phyloP scores from a whole-genome alignment of 2,329 filamentous ascomycete genomes.

The Cytospora paraplurivora region DNA sequence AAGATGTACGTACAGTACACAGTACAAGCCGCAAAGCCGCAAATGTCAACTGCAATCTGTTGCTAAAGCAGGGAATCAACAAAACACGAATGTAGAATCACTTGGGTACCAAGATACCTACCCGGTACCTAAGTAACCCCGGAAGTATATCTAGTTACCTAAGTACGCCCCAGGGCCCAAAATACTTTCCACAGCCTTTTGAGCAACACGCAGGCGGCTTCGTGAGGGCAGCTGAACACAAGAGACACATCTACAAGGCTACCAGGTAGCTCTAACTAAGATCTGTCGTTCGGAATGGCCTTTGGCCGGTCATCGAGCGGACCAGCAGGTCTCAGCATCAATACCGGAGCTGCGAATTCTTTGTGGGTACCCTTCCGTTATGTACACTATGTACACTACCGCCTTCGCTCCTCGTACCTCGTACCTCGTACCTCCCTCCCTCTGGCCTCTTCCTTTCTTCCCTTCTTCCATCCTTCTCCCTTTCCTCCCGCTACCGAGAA shows the following conservation, averaged over 20 bases:
- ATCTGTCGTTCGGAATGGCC: slow-evolving; percentile 42
- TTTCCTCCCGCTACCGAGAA: slow-evolving; percentile 28
- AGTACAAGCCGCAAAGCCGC: neutral
- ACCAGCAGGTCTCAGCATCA: slow-evolving; percentile 64
- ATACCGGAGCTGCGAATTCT: slow-evolving; percentile 62
- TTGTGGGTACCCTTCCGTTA: slow-evolving; percentile 45
- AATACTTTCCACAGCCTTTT: neutral
- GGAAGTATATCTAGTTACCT: no score
- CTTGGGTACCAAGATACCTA: no score
- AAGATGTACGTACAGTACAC: neutral
- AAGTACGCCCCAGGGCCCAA: no score
- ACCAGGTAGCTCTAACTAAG: neutral
- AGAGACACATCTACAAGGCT: neutral
- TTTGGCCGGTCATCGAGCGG: slow-evolving; percentile 60
- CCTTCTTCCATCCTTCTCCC: slow-evolving; percentile 1
- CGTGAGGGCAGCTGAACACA: neutral
- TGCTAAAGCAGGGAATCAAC: slow-evolving; percentile 7
- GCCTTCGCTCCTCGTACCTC: neutral
- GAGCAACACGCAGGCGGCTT: neutral
- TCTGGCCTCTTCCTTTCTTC: no score
- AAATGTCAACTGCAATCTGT: neutral
- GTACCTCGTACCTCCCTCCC: no score
- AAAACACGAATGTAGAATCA: neutral
- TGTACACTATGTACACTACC: neutral
- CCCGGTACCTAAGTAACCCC: no score